Evolutionary conservation across 2,329 filamentous ascomycete species (phyloP).

Genomic region (Colletotrichum tofieldiae): DNA sequence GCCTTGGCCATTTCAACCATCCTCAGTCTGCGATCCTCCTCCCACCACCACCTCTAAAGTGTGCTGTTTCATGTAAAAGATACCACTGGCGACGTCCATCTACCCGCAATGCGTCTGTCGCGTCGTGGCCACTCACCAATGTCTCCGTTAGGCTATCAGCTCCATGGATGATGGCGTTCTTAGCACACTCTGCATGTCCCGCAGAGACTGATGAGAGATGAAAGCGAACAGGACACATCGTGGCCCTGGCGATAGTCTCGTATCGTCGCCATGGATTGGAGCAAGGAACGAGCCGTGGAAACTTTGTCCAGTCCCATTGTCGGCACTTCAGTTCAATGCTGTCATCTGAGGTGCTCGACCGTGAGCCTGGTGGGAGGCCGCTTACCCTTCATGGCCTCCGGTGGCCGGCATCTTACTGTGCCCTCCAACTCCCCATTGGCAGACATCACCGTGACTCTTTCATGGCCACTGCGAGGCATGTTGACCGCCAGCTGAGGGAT

Average conservation of each 20-base stretch:
- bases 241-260: constrained; percentile 26
- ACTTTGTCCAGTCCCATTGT: constrained; percentile 11
- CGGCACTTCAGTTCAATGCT: constrained; percentile 22
- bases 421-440: not conserved
- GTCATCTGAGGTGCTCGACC: constrained; percentile 26
- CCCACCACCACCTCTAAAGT: constrained; percentile 21
- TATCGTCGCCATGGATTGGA: constrained; percentile 35
- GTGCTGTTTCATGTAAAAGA: constrained; percentile 40
- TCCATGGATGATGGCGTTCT: constrained; percentile 26
- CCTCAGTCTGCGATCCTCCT: constrained; percentile 24
- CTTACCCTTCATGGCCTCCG: constrained; percentile 17
- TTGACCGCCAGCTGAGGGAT: constrained; percentile 25
- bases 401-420: constrained; percentile 24
- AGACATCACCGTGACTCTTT: constrained; percentile 8
- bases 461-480: constrained; percentile 24
- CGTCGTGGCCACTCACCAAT: not conserved
- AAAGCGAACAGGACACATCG: constrained; percentile 22
- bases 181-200: constrained; percentile 10
- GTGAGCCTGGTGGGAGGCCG: constrained; percentile 10
- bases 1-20: constrained; percentile 30
- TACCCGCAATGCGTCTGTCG: constrained; percentile 8
- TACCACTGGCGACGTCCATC: constrained; percentile 6
- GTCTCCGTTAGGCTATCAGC: constrained; percentile 10
- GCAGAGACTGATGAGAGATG: constrained; percentile 25
- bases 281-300: constrained; percentile 38